Evolutionary conservation across 2,329 filamentous ascomycete genomes (phyloP).

Genomic region (Elsinoe fawcettii): DNA sequence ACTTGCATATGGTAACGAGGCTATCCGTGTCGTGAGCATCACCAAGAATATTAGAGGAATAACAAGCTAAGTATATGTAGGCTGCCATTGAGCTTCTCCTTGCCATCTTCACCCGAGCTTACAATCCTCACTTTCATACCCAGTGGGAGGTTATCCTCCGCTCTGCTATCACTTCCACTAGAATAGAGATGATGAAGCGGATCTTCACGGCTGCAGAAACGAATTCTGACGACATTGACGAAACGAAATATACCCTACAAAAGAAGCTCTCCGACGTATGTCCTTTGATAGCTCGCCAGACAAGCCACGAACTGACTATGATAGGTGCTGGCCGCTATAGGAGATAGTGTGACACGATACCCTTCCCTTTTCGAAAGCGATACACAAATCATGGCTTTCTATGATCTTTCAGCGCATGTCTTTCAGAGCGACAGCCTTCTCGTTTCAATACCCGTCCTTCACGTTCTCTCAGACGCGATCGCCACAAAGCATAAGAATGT

Average conservation of each 20-base stretch:
- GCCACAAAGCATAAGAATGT: conserved; percentile 61
- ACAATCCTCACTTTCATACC: conserved; percentile 63
- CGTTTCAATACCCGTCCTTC: conserved; percentile 85
- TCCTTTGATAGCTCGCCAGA: background rate
- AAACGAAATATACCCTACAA: conserved; percentile 82
- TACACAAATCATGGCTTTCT: conserved; percentile 63
- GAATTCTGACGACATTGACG: conserved; percentile 66
- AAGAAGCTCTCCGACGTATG: conserved; percentile 89
- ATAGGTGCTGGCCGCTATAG: conserved; percentile 76
- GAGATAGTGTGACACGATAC: conserved; percentile 74
- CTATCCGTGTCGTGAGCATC: conserved; percentile 42
- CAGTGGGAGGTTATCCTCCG: conserved; percentile 26
- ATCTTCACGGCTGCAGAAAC: conserved; percentile 24
- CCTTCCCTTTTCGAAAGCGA: conserved; percentile 55
- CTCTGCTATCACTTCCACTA: conserved; percentile 24
- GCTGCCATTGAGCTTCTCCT: conserved; percentile 40
- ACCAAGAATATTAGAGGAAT: background rate
- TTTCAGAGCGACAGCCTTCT: conserved; percentile 80
- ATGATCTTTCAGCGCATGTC: conserved; percentile 71
- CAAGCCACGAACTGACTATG: conserved; percentile 15
- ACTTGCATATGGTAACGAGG: conserved; percentile 60
- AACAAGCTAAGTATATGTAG: conserved; percentile 37
- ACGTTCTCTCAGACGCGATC: conserved; percentile 80
- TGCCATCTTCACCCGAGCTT: conserved; percentile 34
- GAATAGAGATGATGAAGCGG: conserved; percentile 26